phyloP scores from a whole-genome alignment of 257 asterid genomes.

The Solanum virginianum region DNA sequence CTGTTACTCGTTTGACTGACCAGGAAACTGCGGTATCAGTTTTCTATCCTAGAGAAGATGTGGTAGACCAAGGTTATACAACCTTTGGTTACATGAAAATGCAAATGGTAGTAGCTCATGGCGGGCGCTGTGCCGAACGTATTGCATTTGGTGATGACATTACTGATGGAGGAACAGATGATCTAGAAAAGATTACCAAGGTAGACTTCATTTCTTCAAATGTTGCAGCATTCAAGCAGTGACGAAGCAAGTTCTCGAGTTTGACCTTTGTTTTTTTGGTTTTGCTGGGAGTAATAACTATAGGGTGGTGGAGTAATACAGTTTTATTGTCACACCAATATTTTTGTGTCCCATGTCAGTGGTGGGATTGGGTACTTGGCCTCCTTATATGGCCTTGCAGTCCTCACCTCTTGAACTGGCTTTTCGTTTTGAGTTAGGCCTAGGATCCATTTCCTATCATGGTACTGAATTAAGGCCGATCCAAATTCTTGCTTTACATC shows the following conservation, averaged over 20 bases:
- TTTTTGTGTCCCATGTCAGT: background rate
- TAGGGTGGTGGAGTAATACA: background rate
- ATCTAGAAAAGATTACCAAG: slow-evolving; percentile 94
- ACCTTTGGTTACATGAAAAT: slow-evolving; percentile 94
- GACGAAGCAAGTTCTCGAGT: background rate
- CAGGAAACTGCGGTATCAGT: slow-evolving; percentile 98
- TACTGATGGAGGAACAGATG: slow-evolving; percentile 91
- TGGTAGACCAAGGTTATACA: slow-evolving; percentile 79
- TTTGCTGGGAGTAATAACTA: background rate
- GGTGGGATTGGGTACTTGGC: background rate
- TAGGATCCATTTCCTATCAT: background rate
- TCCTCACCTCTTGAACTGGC: background rate
- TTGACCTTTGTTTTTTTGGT: background rate
- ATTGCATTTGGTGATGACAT: slow-evolving; percentile 83
- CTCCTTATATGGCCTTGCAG: background rate
- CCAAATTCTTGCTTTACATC: background rate
- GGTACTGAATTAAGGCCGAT: background rate
- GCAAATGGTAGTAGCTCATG: slow-evolving; percentile 99
- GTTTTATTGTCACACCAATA: background rate
- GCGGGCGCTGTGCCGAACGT: slow-evolving; percentile 96
- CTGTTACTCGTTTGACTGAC: slow-evolving; percentile 16
- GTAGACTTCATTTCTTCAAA: slow-evolving; percentile 13
- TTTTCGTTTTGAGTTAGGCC: background rate
- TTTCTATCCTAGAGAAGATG: slow-evolving; percentile 93
- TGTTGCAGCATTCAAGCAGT: background rate